Evolutionary conservation across 108 stramenopile species (phyloP).

Genomic region (Cyclotella distinguenda): DNA sequence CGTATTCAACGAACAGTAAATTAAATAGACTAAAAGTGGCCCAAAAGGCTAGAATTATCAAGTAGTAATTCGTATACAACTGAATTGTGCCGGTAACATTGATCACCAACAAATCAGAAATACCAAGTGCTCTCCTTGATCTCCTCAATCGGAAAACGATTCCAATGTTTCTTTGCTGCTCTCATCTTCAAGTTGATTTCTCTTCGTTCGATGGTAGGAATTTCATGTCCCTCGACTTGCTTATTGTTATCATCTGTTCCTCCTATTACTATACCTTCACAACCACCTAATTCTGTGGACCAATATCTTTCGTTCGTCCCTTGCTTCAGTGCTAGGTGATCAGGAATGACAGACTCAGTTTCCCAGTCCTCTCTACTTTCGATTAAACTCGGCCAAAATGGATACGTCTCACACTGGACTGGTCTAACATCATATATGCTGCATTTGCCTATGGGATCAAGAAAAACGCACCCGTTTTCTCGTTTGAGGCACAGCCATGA

Average conservation of each 20-base stretch:
- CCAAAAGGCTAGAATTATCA: too few species aligned
- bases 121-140: slow-evolving; percentile 51
- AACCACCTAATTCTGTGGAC: slow-evolving; percentile 58
- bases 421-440: slow-evolving; percentile 59
- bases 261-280: slow-evolving; percentile 53
- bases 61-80: too few species aligned
- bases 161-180: slow-evolving; percentile 38
- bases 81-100: too few species aligned
- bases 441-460: slow-evolving; percentile 41
- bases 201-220: slow-evolving; percentile 17
- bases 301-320: slow-evolving; percentile 40
- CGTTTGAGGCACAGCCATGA: slow-evolving; percentile 49
- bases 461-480: slow-evolving; percentile 34
- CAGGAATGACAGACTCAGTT: slow-evolving; percentile 47
- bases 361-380: slow-evolving; percentile 41
- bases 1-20: too few species aligned
- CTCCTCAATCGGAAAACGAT: slow-evolving; percentile 41
- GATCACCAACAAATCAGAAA: slow-evolving; percentile 20
- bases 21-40: too few species aligned
- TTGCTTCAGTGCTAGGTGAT: slow-evolving; percentile 26
- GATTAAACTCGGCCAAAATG: slow-evolving; percentile 63
- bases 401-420: slow-evolving; percentile 61
- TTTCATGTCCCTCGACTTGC: neutral
- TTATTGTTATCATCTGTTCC: neutral
- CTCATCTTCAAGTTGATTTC: slow-evolving; percentile 40